These are phyloP conservation scores for Cyclotella choctawhatcheeana DNA, from an alignment of 108 stramenopile genomes.

Conservation along the genomic window DNA sequence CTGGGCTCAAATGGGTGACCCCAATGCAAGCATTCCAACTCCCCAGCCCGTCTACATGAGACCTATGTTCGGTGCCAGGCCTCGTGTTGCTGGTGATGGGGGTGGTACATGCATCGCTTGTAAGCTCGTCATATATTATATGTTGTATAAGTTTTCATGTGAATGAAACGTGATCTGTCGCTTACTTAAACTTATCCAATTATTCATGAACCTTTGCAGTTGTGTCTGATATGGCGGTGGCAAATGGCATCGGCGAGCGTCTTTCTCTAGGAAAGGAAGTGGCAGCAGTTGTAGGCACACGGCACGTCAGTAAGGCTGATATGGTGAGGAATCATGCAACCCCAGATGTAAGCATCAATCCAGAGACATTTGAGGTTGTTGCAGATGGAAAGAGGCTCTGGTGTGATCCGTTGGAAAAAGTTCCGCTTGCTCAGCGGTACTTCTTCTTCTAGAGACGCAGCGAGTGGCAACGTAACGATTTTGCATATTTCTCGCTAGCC, in stretches of 20 bases:
- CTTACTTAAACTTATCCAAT: not conserved
- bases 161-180: no score
- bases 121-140: no score
- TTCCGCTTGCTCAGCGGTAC: slow-evolving; percentile 92
- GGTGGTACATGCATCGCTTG: slow-evolving; percentile 74
- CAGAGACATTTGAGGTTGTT: slow-evolving; percentile 95
- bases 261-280: slow-evolving; percentile 86
- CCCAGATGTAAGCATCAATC: slow-evolving; percentile 93
- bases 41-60: slow-evolving; percentile 97
- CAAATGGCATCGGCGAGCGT: slow-evolving; percentile 48
- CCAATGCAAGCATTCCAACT: slow-evolving; percentile 97
- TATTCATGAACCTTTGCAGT: slow-evolving; percentile 18
- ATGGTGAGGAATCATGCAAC: slow-evolving; percentile 92
- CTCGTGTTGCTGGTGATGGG: slow-evolving; percentile 51
- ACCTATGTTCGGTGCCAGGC: slow-evolving; percentile 92
- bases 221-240: slow-evolving; percentile 82
- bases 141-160: no score
- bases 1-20: slow-evolving; percentile 98
- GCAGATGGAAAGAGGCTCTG: slow-evolving; percentile 91
- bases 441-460: slow-evolving; percentile 90
- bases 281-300: slow-evolving; percentile 77
- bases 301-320: slow-evolving; percentile 88
- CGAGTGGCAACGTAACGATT: no score
- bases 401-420: slow-evolving; percentile 87
- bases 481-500: no score